Base-by-base conservation (phyloP, 768 basidiomycete genomes). In the Agaricus sinodeliciosus region DNA sequence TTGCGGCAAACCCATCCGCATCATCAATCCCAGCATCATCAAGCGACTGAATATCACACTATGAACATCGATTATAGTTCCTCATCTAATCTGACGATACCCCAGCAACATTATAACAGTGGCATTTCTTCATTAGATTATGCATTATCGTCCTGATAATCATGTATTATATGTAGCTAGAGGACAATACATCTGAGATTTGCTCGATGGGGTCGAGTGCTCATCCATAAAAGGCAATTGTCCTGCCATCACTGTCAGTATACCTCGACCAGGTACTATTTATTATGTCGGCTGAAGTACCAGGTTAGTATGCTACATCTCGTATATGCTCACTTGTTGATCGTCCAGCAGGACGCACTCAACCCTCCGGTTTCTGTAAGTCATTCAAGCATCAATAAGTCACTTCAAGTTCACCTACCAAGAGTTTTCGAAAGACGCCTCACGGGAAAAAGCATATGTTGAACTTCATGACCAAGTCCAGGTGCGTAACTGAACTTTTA, bases 381-480 rank as follows among this genome's bases (percentile, higher is more conserved):
- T 54, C 22, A 35, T 36, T 15, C 18, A 11, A 54, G 35, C 18
- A 3, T n/a, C 46, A 11, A 25, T 15, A 35, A 35, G 22, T 46
- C 36, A 22, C 50, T 28, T 35, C 12, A 37, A 35, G 27, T 54
- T 47, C 39, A 48, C 45, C 46, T 48, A 41, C 19, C 37, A 13
- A 34, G 44, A 41, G 25, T 16, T 34, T 9, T 22, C 15, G 11
- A 41, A 53, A 54, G 52, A 48, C 34, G 22, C 52, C n/a, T 31
- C 37, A 7, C 52, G 69, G 57, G 75, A 72, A 2, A 74, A 69
- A 50, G 89, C 94, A 57, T 94, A 87, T 61, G 74, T 90, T 19
- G 88, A 92, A 44, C 79, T 95, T n/a, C 90, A 94, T 68, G 84
- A 90, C 57, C 90, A 95, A 72, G 89, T 95, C 49, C 78, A 92